These are phyloP conservation scores for Cucurbita pepo DNA, from an alignment of 306 rosid genomes.

Conservation along the genomic window DNA sequence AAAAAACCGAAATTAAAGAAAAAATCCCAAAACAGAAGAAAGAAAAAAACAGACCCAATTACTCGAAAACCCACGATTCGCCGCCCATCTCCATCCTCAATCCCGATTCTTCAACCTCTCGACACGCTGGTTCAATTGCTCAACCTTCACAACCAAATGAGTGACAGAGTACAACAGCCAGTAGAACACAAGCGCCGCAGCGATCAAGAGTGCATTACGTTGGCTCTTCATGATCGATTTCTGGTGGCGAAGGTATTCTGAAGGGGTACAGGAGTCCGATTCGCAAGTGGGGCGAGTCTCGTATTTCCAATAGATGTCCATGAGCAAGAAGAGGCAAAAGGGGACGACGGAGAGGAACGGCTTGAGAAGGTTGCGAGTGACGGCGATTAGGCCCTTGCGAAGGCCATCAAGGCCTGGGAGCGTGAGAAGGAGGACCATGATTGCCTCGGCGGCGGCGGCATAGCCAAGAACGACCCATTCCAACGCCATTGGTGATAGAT, in stretches of 20 bases:
- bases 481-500: conserved; percentile 44
- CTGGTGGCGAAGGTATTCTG: conserved; percentile 86
- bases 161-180: conserved; percentile 96
- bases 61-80: neutral
- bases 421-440: conserved; percentile 89
- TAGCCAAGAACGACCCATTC: conserved; percentile 96
- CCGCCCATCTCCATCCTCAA: conserved; percentile 13
- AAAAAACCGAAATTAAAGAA: neutral
- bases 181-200: conserved; percentile 64
- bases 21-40: neutral
- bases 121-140: conserved; percentile 70
- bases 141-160: conserved; percentile 58
- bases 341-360: conserved; percentile 95
- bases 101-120: conserved; percentile 71
- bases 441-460: conserved; percentile 89
- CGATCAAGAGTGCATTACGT: conserved; percentile 90
- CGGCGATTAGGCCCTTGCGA: conserved; percentile 77
- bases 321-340: conserved; percentile 68
- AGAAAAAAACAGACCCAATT: neutral
- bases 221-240: conserved; percentile 98
- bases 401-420: conserved; percentile 81
- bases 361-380: conserved; percentile 71
- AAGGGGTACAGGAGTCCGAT: conserved; percentile 56
- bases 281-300: conserved; percentile 69
- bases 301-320: conserved; percentile 98